Base-by-base conservation (phyloP, 2,329 filamentous ascomycete genomes). In the Venturia asperata region DNA sequence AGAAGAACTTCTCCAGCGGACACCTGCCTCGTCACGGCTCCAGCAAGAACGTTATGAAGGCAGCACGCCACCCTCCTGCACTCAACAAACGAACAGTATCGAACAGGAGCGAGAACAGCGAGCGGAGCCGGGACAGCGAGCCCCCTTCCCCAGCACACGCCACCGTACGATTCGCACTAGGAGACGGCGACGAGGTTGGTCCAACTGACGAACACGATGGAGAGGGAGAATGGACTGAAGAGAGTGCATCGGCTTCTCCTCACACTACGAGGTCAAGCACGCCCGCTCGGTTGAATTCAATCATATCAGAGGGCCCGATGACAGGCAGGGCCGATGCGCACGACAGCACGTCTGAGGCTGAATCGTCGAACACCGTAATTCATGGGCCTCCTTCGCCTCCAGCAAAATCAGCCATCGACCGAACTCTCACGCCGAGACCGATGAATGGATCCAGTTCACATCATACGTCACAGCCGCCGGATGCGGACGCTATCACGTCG, bases 401-500 rank as follows among this genome's bases (percentile, higher is more conserved):
- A 45, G 37, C 42, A 52, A 27, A 15, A 27, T 52, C 47, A 27
- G 47, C 52, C 19, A 30, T 30, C 11, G 43, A 47, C 15, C 21
- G 37, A 9, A 42, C 30, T 43, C 42, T 39, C 39, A 42, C 27
- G 11, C 15, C 63, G 17, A 30, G 34, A 42, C 69, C 70, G 24
- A 66, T 71, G 15, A 76, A 74, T 67, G 73, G 73, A 21, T 68
- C 71, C 55, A 71, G 68, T 66, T 71, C 74, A 39, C 71, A 74
- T 63, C 70, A 73, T 42, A 72, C 75, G 64, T 74, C 74, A 41
- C 69, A 74, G 42, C 73, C 74, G 30, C 75, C 76, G 43, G 86
- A 87, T 70, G 87, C 85, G 67, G 84, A 86, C 70, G 84, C 87
- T 67, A 82, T 90, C 63, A 90, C 87, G 7, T 86, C 87, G 39